Evolutionary conservation across 257 asterid genomes (phyloP), one percentile per base, ranked within the genome.

Genomic region (Parsonsia alboflavescens): DNA sequence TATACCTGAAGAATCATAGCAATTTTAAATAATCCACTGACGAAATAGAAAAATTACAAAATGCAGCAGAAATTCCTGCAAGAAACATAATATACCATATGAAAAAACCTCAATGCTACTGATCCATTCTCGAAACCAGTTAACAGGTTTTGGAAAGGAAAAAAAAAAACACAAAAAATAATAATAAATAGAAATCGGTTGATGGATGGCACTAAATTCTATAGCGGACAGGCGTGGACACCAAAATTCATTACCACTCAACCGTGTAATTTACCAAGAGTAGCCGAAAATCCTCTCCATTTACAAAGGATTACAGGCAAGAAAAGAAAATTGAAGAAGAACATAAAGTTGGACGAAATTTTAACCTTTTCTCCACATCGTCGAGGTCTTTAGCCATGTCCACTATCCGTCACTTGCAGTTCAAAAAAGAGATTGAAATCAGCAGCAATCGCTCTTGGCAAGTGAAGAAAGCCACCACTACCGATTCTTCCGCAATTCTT

Each of bases 291-390:
- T 64, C 26, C 42, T 11, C 36, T 17, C 16, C 22, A 64, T 64
- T 39, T 7, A 64, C 26, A 39, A 17, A 19, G 70, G 28, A 41
- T 63, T 33, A 63, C 1, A 63, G 69, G 16, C 48, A 0, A 41
- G 7, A 15, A 63, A 63, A 33, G n/a, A 64, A 76, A 16, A 73
- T 49, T 42, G 54, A 48, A 45, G 42, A 61, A 78, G 67, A 54
- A 3, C 26, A 68, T 24, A 50, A 80, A 57, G 56, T 70, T 11
- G 71, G 72, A 69, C 16, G 19, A 72, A 53, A 30, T 21, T 63
- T 17, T 71, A 39, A 92, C 97, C 92, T 78, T 73, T 82, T 83
- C 85, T 87, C 89, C 79, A 92, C 80, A 83, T 91, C 81, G 77
- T 79, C 79, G 84, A 88, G 82, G n/a, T 84, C 91, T 72, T 85